A percentile compares a stretch with the other conserved stretches of the same genome.
Evolutionary conservation across 352 stramenopile species (phyloP).

Genomic region (Globisporangium paroecandrum): DNA sequence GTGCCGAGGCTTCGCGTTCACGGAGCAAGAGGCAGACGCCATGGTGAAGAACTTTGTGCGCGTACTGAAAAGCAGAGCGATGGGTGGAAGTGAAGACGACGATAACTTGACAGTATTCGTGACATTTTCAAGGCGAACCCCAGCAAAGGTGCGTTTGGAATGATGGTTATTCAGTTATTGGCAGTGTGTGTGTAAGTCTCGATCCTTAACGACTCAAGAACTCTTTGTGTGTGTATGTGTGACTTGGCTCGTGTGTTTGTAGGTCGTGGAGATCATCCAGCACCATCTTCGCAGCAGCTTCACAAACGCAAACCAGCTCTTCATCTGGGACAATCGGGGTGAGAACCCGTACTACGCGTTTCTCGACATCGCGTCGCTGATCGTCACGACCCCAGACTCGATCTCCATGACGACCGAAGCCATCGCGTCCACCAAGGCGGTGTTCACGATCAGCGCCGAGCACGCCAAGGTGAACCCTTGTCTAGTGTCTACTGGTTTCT

Average conservation of each 20-base stretch:
- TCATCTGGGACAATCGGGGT: conserved; percentile 52
- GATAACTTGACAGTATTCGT: conserved; percentile 38
- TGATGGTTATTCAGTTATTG: background rate
- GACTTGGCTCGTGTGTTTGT: background rate
- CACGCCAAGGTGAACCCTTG: conserved; percentile 34
- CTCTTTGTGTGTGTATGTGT: background rate
- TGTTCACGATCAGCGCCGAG: conserved; percentile 48
- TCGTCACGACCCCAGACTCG: conserved; percentile 75
- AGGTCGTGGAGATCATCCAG: conserved; percentile 40
- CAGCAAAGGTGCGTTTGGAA: conserved; percentile 21
- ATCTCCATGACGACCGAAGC: conserved; percentile 83
- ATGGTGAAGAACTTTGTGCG: conserved; percentile 47
- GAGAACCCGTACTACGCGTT: conserved; percentile 67
- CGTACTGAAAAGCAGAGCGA: conserved; percentile 2
- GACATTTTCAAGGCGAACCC: conserved; percentile 70
- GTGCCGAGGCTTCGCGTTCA: conserved; percentile 62
- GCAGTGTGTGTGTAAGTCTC: background rate
- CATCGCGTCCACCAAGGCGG: conserved; percentile 45
- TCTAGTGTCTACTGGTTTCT: background rate
- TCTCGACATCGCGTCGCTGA: conserved; percentile 36
- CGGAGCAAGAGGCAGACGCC: conserved; percentile 21
- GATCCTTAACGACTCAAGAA: background rate
- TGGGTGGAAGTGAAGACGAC: background rate
- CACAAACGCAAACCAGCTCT: conserved; percentile 25
- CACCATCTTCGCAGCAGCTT: conserved; percentile 22